A percentile compares a stretch with the other conserved stretches of the same genome.
These are phyloP conservation scores for Cyberlindnera veronae DNA, from an alignment of 805 yeast genomes.

Conservation along the genomic window DNA sequence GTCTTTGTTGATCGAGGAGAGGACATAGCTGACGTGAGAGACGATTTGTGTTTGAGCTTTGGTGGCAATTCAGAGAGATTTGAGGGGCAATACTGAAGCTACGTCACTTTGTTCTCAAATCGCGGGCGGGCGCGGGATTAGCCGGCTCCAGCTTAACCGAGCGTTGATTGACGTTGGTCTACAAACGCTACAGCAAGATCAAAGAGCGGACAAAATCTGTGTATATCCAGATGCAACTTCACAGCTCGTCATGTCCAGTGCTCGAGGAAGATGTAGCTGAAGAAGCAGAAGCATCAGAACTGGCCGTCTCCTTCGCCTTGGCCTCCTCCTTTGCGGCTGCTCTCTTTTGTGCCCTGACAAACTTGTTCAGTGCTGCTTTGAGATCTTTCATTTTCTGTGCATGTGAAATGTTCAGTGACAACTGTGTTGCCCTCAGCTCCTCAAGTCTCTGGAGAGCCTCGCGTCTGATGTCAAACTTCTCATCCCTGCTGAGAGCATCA, in stretches of 20 bases:
- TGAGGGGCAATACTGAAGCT: neutral
- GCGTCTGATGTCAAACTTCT: slow-evolving; percentile 30
- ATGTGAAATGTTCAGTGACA: slow-evolving; percentile 21
- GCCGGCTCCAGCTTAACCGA: too few relatives aligned
- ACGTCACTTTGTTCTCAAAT: too few relatives aligned
- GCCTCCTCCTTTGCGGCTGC: slow-evolving; percentile 17
- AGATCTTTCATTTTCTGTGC: slow-evolving; percentile 32
- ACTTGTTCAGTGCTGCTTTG: slow-evolving; percentile 14
- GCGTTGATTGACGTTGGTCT: too few relatives aligned
- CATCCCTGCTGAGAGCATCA: slow-evolving; percentile 26
- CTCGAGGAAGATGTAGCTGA: neutral
- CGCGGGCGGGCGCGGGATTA: too few relatives aligned
- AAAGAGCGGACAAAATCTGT: neutral
- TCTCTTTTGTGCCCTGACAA: slow-evolving; percentile 19
- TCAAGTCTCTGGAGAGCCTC: slow-evolving; percentile 23
- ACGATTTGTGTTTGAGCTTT: neutral
- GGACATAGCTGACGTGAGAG: neutral
- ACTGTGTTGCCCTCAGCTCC: slow-evolving; percentile 17
- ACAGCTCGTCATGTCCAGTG: slow-evolving; percentile 15
- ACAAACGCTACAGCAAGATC: too few relatives aligned
- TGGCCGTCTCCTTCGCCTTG: slow-evolving; percentile 3
- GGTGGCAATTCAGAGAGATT: neutral
- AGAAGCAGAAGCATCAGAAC: neutral
- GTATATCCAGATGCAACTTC: slow-evolving; percentile 1
- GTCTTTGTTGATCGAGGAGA: neutral